Conservation (phyloP, 2,329 filamentous ascomycete species). For the Sporothrix euskadiensis region DNA sequence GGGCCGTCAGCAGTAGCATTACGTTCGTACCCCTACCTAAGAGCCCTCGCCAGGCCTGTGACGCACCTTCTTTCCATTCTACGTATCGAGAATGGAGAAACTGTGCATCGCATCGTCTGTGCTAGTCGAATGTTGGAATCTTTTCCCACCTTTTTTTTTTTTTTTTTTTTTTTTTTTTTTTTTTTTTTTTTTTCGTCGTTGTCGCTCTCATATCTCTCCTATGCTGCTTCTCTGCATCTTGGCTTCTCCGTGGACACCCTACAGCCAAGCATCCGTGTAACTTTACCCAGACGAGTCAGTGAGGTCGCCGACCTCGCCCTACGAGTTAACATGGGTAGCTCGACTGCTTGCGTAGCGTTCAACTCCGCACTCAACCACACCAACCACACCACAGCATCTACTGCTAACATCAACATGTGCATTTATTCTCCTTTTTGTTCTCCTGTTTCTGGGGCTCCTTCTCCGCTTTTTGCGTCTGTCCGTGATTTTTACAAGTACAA, state of each 20-base stretch:
- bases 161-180: background rate
- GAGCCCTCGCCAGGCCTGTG: too few species aligned
- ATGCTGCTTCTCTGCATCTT: too few species aligned
- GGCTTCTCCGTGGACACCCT: background rate
- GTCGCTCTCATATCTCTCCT: background rate
- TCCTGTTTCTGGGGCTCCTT: too few species aligned
- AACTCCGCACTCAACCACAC: too few species aligned
- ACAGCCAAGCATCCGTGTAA: background rate
- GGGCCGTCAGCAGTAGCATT: too few species aligned
- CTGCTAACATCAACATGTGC: background rate
- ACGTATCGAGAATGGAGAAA: too few species aligned
- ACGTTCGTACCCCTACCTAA: too few species aligned
- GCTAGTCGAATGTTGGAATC: background rate
- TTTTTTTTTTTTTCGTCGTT: background rate
- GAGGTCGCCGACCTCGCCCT: too few species aligned
- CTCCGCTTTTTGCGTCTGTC: too few species aligned
- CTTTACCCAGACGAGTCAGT: conserved; percentile 4
- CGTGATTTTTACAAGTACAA: background rate
- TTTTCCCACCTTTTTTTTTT: background rate
- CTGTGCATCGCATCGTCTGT: too few species aligned
- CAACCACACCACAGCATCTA: background rate
- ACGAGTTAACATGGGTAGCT: background rate
- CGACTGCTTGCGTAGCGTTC: background rate
- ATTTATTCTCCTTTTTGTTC: background rate
- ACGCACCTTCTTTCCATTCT: too few species aligned